Evolutionary conservation across 345 rosid genomes (phyloP), one percentile per base, ranked within the genome.

Genomic region (Cardamine occulta): DNA sequence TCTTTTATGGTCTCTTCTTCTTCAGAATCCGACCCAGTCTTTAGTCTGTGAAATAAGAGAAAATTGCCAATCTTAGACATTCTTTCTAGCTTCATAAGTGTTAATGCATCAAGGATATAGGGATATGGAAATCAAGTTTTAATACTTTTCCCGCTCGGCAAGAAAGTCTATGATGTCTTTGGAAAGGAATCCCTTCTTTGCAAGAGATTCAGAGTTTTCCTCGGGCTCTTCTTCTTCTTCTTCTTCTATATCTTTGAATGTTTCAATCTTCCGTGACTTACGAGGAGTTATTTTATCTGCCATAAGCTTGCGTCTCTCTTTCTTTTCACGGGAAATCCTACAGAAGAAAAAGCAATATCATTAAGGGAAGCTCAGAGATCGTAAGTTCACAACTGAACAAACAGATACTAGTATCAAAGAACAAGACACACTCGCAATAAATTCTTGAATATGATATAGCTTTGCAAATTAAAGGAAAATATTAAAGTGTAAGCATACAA

Each of bases 71-170:
- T n/a, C 45, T 51, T 34, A 52, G 44, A 63, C 31, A n/a, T 19
- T 53, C 15, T 54, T 54, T 34, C 59, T 2, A 54, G 7, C 60
- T 26, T 11, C 21, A 69, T 28, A 69, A 45, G 52, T 32, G 71
- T 21, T 13, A 8, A 53, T 8, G 37, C 29, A 45, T 18, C 18
- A 44, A 6, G 39, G 34, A 7, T 2, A n/a, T 11, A 21, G 2
- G 18, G 37, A 31, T 0, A 39, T 39, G 44, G 44, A 11, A 8
- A 8, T 13, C 0, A 26, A n/a, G 52, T 26, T 40, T 31, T 5
- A 14, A 8, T 88, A 94, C 97, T 86, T 94, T 74, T 94, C 93
- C 10, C 87, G 86, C 58, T 88, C 85, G 0, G 96, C 93, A 39
- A 94, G 97, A 79, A 90, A 74, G 62, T 88, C 81, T 31, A 95